phyloP scores from a whole-genome alignment of 352 stramenopile species.

The Phytophthora melonis region DNA sequence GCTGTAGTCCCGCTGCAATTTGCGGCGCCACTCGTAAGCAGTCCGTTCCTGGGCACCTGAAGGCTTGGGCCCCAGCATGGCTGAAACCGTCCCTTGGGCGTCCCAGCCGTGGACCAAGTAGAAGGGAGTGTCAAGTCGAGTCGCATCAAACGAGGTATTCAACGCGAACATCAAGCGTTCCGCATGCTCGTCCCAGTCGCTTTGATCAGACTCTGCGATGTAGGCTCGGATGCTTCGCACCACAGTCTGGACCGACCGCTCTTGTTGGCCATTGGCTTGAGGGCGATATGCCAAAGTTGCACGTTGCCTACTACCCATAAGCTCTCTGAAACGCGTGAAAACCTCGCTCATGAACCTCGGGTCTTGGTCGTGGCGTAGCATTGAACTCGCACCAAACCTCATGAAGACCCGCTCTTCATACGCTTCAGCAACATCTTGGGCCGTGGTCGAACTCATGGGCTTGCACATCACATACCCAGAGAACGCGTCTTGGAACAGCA shows the following conservation, averaged over 20 bases:
- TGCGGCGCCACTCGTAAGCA: constrained; percentile 10
- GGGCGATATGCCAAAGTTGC: constrained; percentile 20
- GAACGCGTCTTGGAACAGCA: not conserved
- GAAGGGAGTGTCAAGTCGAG: constrained; percentile 14
- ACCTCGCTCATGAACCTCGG: not conserved
- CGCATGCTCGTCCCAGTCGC: too few species aligned
- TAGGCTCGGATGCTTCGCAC: too few species aligned
- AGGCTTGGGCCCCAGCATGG: constrained; percentile 15
- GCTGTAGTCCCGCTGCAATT: constrained; percentile 15
- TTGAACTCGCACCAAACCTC: not conserved
- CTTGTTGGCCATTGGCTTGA: constrained; percentile 11
- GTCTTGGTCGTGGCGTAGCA: not conserved
- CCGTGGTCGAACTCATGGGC: not conserved
- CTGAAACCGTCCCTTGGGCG: constrained; percentile 1
- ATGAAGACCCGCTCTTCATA: not conserved
- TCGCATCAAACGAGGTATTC: too few species aligned
- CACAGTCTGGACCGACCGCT: constrained; percentile 5
- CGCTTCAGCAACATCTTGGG: not conserved
- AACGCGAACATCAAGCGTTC: too few species aligned
- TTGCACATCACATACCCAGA: not conserved
- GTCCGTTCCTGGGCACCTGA: not conserved
- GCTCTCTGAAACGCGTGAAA: constrained; percentile 6
- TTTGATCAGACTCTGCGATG: too few species aligned
- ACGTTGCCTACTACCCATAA: constrained; percentile 5
- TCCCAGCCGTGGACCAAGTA: constrained; percentile 13